Conservation (phyloP, 2,329 filamentous ascomycete genomes). For the Aureobasidium zeae region DNA sequence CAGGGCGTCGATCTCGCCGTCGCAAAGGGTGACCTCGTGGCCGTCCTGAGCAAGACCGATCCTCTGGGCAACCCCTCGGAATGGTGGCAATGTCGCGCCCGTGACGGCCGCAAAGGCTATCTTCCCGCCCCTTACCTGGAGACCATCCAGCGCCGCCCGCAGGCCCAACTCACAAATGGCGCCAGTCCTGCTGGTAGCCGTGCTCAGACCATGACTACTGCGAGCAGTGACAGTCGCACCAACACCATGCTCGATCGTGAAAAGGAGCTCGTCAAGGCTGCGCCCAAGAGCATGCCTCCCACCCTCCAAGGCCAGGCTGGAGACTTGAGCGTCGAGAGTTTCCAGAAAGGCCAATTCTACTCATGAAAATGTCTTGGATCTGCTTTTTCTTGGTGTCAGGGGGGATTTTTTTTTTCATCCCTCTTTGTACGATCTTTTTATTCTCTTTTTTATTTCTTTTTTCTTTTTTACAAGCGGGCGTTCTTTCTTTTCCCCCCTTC, state of each 20-base stretch:
- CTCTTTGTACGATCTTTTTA: no score
- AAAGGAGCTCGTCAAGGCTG: slow-evolving; percentile 26
- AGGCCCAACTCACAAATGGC: slow-evolving; percentile 35
- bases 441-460: no score
- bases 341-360: slow-evolving; percentile 57
- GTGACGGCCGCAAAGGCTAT: slow-evolving; percentile 85
- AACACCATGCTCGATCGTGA: slow-evolving; percentile 40
- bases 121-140: slow-evolving; percentile 86
- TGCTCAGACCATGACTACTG: slow-evolving; percentile 47
- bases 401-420: no score
- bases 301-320: slow-evolving; percentile 50
- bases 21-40: slow-evolving; percentile 91
- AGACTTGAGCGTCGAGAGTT: slow-evolving; percentile 59
- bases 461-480: no score
- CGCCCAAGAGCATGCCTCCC: slow-evolving; percentile 31
- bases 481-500: no score
- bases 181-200: slow-evolving; percentile 39
- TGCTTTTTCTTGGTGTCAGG: neutral
- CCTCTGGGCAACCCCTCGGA: slow-evolving; percentile 86
- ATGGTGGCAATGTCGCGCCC: slow-evolving; percentile 92
- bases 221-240: slow-evolving; percentile 29
- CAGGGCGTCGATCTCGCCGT: slow-evolving; percentile 79
- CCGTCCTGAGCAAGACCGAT: slow-evolving; percentile 85
- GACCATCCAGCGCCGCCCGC: slow-evolving; percentile 51
- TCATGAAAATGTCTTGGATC: neutral